phyloP scores from a whole-genome alignment of 768 basidiomycete genomes.

The Leccinum broughii region DNA sequence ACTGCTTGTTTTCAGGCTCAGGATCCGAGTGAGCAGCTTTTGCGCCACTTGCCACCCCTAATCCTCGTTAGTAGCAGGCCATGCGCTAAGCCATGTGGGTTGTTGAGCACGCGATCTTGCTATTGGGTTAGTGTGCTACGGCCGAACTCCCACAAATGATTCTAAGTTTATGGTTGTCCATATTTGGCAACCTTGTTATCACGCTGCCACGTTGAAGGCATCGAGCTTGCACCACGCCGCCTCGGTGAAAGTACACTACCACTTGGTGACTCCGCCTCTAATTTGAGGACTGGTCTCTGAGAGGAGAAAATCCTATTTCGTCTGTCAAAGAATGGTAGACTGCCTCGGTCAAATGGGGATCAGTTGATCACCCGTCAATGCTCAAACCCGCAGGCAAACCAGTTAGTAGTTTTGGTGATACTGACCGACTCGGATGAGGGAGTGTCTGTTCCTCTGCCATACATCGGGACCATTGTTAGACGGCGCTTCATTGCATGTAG shows the following conservation, averaged over 20 bases:
- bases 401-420: neutral
- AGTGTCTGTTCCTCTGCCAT: slow-evolving; percentile 4
- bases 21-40: neutral
- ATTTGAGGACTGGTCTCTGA: neutral
- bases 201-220: neutral
- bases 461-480: neutral
- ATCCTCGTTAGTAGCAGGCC: neutral
- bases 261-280: neutral
- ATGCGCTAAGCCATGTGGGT: neutral
- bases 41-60: neutral
- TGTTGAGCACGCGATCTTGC: neutral
- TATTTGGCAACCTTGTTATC: neutral
- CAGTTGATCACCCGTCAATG: neutral
- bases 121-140: neutral
- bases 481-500: neutral
- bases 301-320: neutral
- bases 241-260: neutral
- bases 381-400: neutral
- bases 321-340: neutral
- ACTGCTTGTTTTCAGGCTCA: neutral
- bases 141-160: neutral
- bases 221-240: neutral
- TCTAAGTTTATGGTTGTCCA: neutral
- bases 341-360: neutral
- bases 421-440: slow-evolving; percentile 5